phyloP scores from a whole-genome alignment of 495 filamentous ascomycete genomes.

The Penicillium atrosanguineum region DNA sequence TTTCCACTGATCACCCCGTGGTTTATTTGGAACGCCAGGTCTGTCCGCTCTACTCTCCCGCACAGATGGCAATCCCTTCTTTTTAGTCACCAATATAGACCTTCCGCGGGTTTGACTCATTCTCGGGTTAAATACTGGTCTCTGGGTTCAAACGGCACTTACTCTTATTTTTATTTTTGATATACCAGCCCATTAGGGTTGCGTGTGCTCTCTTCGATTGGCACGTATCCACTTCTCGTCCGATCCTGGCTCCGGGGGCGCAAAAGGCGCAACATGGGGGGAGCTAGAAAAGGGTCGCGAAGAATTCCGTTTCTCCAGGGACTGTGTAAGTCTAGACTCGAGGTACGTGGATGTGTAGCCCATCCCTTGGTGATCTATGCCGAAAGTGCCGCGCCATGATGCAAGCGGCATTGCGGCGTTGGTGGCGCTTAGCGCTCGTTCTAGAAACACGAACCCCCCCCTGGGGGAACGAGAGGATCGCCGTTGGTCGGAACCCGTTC shows the following conservation, averaged over 20 bases:
- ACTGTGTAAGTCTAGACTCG: conserved; percentile 5
- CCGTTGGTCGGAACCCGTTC: neutral
- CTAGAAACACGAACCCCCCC: conserved; percentile 5
- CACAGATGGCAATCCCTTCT: neutral
- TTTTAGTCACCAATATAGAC: neutral
- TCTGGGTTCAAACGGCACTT: neutral
- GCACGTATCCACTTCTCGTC: neutral
- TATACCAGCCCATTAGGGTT: neutral
- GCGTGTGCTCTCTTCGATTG: neutral
- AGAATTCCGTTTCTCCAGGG: neutral
- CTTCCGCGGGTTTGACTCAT: neutral
- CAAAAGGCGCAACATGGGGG: neutral
- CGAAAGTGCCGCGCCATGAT: conserved; percentile 1
- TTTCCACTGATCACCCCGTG: no score
- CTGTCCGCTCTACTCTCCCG: neutral
- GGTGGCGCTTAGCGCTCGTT: conserved; percentile 5
- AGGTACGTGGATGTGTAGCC: neutral
- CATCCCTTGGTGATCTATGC: conserved; percentile 10
- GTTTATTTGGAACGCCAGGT: neutral
- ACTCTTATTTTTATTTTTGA: neutral
- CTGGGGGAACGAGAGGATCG: conserved; percentile 1
- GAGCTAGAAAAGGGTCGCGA: neutral
- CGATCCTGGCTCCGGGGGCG: neutral
- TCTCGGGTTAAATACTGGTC: neutral
- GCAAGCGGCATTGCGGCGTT: neutral